phyloP scores from a whole-genome alignment of 2,329 filamentous ascomycete genomes.

The Colletotrichum agaves region DNA sequence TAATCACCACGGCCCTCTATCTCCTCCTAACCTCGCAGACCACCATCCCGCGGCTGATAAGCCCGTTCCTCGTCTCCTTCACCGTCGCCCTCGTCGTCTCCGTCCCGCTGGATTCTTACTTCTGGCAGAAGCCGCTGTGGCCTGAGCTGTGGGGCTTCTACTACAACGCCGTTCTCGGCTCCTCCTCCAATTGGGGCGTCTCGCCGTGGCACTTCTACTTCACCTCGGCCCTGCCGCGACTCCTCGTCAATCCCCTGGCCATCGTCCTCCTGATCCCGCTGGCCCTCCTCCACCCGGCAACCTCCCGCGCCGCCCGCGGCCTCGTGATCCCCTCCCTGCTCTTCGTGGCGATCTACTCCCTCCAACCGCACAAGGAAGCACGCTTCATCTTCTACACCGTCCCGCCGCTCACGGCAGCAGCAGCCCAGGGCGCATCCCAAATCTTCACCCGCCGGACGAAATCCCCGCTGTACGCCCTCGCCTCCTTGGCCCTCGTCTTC shows the following conservation, averaged over 20 bases:
- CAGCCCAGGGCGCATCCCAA: conserved; percentile 78
- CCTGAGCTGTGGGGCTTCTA: conserved; percentile 90
- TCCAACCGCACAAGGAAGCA: conserved; percentile 95
- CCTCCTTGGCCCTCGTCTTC: conserved; percentile 64
- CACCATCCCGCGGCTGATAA: conserved; percentile 67
- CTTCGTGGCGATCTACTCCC: conserved; percentile 84
- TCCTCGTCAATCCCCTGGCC: conserved; percentile 82
- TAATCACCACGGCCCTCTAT: conserved; percentile 73
- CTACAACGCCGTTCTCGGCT: conserved; percentile 88
- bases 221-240: conserved; percentile 79
- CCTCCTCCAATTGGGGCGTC: conserved; percentile 88
- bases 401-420: conserved; percentile 81
- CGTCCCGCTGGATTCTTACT: conserved; percentile 86
- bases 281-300: conserved; percentile 61
- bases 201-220: conserved; percentile 91
- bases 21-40: conserved; percentile 68
- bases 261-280: conserved; percentile 65
- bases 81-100: conserved; percentile 75
- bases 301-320: conserved; percentile 53
- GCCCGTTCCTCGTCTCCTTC: conserved; percentile 73
- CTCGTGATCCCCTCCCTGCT: conserved; percentile 73
- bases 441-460: conserved; percentile 75
- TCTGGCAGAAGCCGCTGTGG: conserved; percentile 91
- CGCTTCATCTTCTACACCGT: conserved; percentile 93
- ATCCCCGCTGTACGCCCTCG: conserved; percentile 62